A percentile compares a stretch with the other conserved stretches of the same genome.
Evolutionary conservation across 805 yeast species (phyloP).

Genomic region (Priceomyces medius): DNA sequence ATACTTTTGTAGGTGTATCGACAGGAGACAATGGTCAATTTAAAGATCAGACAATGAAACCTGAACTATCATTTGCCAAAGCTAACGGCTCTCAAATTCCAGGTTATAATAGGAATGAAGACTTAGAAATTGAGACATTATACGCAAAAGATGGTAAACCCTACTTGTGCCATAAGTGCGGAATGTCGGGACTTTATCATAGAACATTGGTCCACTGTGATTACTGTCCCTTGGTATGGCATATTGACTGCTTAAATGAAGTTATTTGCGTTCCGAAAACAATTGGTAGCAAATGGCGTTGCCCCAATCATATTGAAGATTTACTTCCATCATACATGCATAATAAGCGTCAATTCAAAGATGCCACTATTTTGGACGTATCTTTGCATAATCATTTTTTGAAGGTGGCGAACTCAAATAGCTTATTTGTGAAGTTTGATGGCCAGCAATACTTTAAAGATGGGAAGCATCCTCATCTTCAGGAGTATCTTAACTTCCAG

Average conservation of each 20-base stretch:
- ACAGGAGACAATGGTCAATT: conserved; percentile 73
- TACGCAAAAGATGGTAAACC: conserved; percentile 70
- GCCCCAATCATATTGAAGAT: conserved; percentile 78
- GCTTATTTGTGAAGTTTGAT: conserved; percentile 30
- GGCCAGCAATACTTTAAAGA: conserved; percentile 32
- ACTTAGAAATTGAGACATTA: conserved; percentile 59
- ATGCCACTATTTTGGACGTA: conserved; percentile 55
- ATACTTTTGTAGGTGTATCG: conserved; percentile 65
- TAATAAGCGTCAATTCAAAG: conserved; percentile 47
- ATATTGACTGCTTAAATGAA: conserved; percentile 78
- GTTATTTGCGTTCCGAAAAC: conserved; percentile 74
- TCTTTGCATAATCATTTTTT: conserved; percentile 35
- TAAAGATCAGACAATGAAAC: conserved; percentile 38
- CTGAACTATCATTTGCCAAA: conserved; percentile 45
- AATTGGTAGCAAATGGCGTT: conserved; percentile 81
- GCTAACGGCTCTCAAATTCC: conserved; percentile 32
- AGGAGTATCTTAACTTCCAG: conserved; percentile 31
- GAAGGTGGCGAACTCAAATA: conserved; percentile 26
- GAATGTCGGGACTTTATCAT: conserved; percentile 60
- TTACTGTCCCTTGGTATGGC: conserved; percentile 82
- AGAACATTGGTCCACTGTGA: conserved; percentile 72
- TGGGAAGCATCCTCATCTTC: conserved; percentile 19
- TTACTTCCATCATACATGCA: conserved; percentile 39
- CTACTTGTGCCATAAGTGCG: conserved; percentile 73
- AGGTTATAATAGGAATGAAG: conserved; percentile 46